Conservation (phyloP, 139 green algal species). For the Pleodorina starrii region DNA sequence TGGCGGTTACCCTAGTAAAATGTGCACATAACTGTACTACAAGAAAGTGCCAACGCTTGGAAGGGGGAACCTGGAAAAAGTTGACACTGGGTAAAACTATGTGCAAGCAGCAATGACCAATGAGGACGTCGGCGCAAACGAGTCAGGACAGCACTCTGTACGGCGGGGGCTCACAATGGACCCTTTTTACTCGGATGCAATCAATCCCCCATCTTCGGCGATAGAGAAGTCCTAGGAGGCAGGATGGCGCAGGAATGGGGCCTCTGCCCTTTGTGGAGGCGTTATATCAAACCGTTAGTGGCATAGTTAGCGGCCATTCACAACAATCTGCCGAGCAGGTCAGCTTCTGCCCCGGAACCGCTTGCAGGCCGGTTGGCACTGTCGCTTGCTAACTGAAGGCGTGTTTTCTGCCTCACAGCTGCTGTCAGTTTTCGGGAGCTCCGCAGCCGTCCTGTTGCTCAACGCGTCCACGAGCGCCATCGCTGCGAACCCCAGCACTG, state of each 20-base stretch:
- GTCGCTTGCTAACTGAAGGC: neutral
- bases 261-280: conserved; percentile 21
- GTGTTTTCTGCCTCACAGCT: neutral
- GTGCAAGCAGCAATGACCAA: too few relatives aligned
- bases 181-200: too few relatives aligned
- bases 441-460: conserved; percentile 7
- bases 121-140: too few relatives aligned
- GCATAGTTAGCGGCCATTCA: neutral
- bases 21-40: too few relatives aligned
- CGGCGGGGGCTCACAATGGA: too few relatives aligned
- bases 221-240: too few relatives aligned
- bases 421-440: neutral
- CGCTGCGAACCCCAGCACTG: neutral
- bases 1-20: too few relatives aligned
- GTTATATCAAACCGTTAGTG: neutral
- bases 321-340: conserved; percentile 7
- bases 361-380: neutral
- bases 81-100: too few relatives aligned
- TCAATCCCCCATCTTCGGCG: too few relatives aligned
- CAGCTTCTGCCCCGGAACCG: neutral
- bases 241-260: conserved; percentile 28
- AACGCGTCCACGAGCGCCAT: conserved; percentile 19
- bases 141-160: too few relatives aligned
- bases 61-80: too few relatives aligned
- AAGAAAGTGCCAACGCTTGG: too few relatives aligned